A percentile compares a stretch with the other conserved stretches of the same genome.
These are phyloP conservation scores for Suillus sp. DNA, from an alignment of 768 basidiomycete genomes.

Conservation along the genomic window DNA sequence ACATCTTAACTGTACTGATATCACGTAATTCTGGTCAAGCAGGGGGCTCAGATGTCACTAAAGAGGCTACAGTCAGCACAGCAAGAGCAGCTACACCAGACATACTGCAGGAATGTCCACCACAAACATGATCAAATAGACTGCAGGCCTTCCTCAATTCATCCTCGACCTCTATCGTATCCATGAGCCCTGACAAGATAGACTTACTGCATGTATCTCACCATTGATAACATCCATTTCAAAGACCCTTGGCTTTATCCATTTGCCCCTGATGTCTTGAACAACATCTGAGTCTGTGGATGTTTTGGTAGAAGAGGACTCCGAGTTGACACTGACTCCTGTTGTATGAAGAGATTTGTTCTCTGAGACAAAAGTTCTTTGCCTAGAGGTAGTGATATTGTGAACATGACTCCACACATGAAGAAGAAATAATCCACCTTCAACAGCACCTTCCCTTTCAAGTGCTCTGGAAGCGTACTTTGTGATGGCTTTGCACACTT, in stretches of 20 bases:
- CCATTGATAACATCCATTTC: slow-evolving; percentile 42
- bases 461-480: slow-evolving; percentile 90
- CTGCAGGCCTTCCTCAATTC: slow-evolving; percentile 43
- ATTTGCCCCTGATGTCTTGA: slow-evolving; percentile 30
- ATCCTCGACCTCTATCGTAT: slow-evolving; percentile 37
- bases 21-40: slow-evolving; percentile 19
- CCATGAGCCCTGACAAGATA: slow-evolving; percentile 4
- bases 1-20: slow-evolving; percentile 64
- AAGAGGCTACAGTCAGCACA: slow-evolving; percentile 15
- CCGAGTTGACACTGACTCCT: slow-evolving; percentile 38
- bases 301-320: slow-evolving; percentile 45
- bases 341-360: slow-evolving; percentile 36
- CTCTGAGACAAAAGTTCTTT: slow-evolving; percentile 65
- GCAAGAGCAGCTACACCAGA: slow-evolving; percentile 22
- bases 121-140: slow-evolving; percentile 45
- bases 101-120: slow-evolving; percentile 28
- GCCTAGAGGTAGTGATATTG: slow-evolving; percentile 44
- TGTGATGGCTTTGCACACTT: slow-evolving; percentile 78
- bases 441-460: slow-evolving; percentile 77
- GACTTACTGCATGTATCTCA: slow-evolving; percentile 13
- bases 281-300: slow-evolving; percentile 37
- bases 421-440: slow-evolving; percentile 55
- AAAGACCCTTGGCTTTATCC: slow-evolving; percentile 26
- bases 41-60: slow-evolving; percentile 21
- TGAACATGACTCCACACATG: slow-evolving; percentile 5